Base-by-base conservation (phyloP, 1,139 yeast genomes). In the Martiniozyma asiatica region DNA sequence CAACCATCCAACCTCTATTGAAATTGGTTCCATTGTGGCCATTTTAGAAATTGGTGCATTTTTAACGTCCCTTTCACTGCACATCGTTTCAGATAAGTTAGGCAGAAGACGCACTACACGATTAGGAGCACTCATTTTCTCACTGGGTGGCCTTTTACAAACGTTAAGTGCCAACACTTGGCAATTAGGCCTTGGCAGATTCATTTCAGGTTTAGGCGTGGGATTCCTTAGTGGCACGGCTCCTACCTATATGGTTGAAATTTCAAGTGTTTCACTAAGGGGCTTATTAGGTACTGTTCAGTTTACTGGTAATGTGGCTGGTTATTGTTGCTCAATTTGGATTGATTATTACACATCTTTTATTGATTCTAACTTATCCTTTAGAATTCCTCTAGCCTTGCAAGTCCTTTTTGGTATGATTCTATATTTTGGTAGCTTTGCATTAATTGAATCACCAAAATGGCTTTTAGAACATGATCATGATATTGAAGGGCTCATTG, bases 181-280 rank as follows among this genome's bases (percentile, higher is more conserved):
- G 14, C 53, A 64, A 29, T 61, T 85, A 53, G 72, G 81, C 18
- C 37, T 70, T 21, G 95, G 96, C 1, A 65, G 97, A 42, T 65
- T 84, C 27, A 65, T 85, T 25, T 71, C 87, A 26, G 96, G 96
- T 49, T 45, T 85, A 22, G 95, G 94, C 11, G 87, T 87, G 27
- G 97, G 96, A 9, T 66, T 82, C 47, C 63, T 87, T 34, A 78
- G 93, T n/a, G 82, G 94, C 6, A 82, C 85, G 32, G 92, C 89
- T n/a, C 96, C 97, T 0, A 82, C 89, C 29, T 87, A 84, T 53
- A 95, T 85, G 56, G 71, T 84, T 6, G 97, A 87, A 51, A 82
- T 87, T 36, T 75, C 92, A 23, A 94, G 94, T 11, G 85, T 95
- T 1, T 78, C 79, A 39, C 81, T 78, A 42, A 65, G 97, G 37